phyloP scores from a whole-genome alignment of 441 rosid genomes.

The Cnidoscolus chayamansa region DNA sequence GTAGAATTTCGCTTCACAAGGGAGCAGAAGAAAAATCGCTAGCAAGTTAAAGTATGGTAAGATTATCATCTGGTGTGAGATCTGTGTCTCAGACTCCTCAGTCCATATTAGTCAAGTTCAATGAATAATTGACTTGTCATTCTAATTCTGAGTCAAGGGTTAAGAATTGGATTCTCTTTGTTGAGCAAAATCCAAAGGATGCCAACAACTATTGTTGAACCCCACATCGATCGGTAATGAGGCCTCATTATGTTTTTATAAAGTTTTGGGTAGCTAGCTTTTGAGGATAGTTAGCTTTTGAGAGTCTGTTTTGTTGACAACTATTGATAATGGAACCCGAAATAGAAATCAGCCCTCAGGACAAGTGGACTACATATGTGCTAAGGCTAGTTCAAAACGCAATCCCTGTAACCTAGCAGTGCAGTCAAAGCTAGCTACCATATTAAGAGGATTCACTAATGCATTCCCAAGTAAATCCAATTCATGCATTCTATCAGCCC shows the following conservation, averaged over 20 bases:
- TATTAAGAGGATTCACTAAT: not conserved
- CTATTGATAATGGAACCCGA: not conserved
- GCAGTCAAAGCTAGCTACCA: slow-evolving; percentile 9
- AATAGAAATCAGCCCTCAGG: not conserved
- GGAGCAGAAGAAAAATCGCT: not conserved
- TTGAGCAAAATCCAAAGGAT: not conserved
- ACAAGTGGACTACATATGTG: not conserved
- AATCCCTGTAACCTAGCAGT: not conserved
- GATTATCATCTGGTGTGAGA: not conserved
- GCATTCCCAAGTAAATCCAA: not conserved
- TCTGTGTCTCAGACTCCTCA: not conserved
- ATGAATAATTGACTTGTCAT: not conserved
- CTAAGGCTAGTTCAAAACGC: not conserved
- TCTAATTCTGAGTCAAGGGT: not conserved
- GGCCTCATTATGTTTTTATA: too few relatives aligned
- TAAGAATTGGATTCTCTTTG: slow-evolving; percentile 11
- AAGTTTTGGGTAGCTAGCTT: too few relatives aligned
- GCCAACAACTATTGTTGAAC: too few relatives aligned
- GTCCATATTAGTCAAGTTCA: slow-evolving; percentile 7
- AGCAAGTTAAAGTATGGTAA: not conserved
- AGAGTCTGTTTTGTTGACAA: too few relatives aligned
- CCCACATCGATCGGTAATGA: too few relatives aligned
- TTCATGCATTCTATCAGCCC: not conserved
- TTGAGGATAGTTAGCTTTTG: too few relatives aligned
- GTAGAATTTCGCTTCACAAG: not conserved